These are phyloP conservation scores for Didymella lethalis DNA, from an alignment of 2,329 filamentous ascomycete genomes.

Conservation along the genomic window DNA sequence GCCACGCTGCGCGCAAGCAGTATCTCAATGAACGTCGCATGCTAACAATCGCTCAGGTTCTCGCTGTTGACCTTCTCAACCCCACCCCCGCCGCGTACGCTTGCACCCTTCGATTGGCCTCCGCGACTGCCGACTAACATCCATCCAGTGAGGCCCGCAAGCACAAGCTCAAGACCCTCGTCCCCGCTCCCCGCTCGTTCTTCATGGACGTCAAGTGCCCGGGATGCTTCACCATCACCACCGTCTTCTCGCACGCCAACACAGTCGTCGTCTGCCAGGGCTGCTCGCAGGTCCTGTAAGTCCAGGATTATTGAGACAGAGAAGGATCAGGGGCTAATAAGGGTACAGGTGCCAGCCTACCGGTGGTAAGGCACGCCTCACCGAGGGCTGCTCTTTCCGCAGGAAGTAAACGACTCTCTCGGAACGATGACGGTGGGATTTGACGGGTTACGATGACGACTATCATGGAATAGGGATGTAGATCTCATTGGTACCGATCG, in stretches of 20 bases:
- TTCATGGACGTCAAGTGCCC: constrained; percentile 99
- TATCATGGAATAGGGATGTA: constrained; percentile 50
- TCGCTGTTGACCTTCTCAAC: constrained; percentile 99
- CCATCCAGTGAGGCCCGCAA: constrained; percentile 82
- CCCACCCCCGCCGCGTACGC: constrained; percentile 81
- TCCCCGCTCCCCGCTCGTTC: constrained; percentile 96
- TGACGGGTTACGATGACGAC: constrained; percentile 51
- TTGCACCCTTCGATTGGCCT: constrained; percentile 22
- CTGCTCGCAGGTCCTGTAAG: constrained; percentile 91
- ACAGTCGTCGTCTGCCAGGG: constrained; percentile 99
- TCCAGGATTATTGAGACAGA: constrained; percentile 18
- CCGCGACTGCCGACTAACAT: constrained; percentile 38
- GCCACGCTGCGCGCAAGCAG: constrained; percentile 17
- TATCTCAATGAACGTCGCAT: constrained; percentile 23
- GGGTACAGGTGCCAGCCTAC: constrained; percentile 83
- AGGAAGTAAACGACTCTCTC: constrained; percentile 82
- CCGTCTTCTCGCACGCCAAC: constrained; percentile 99
- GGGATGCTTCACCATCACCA: constrained; percentile 99
- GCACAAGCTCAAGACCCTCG: constrained; percentile 99
- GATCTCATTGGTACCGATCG: constrained; percentile 53
- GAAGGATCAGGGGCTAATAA: constrained; percentile 35
- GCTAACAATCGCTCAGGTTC: constrained; percentile 72
- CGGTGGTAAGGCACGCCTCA: constrained; percentile 98
- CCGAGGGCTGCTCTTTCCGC: constrained; percentile 99
- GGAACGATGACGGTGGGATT: constrained; percentile 38